These are phyloP conservation scores for Neodidymelliopsis sp. DNA, from an alignment of 2,329 filamentous ascomycete genomes.

Conservation along the genomic window DNA sequence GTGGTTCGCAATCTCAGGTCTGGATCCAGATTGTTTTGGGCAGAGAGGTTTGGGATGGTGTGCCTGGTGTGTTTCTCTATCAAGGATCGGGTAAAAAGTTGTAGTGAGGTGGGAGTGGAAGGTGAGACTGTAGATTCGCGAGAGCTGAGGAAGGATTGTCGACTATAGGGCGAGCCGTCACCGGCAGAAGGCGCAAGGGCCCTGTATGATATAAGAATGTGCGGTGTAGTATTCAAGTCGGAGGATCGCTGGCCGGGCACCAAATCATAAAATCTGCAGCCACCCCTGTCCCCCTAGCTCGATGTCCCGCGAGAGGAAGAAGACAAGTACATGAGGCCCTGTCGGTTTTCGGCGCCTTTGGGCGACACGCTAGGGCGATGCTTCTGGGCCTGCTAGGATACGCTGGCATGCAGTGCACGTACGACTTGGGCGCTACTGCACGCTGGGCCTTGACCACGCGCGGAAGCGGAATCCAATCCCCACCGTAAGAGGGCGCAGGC, in stretches of 20 bases:
- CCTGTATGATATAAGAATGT: constrained; percentile 41
- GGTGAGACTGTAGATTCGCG: constrained; percentile 22
- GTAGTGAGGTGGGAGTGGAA: constrained; percentile 12
- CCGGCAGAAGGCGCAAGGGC: constrained; percentile 32
- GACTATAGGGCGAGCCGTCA: constrained; percentile 28
- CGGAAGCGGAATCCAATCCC: constrained; percentile 37
- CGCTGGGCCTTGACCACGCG: constrained; percentile 27
- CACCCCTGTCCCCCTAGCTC: constrained; percentile 31
- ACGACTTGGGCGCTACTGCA: constrained; percentile 38
- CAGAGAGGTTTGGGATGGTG: background rate
- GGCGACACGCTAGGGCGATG: constrained; percentile 22
- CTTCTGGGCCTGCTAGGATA: constrained; percentile 20
- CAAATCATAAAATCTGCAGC: constrained; percentile 37
- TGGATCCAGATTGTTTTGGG: constrained; percentile 5
- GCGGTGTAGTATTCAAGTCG: constrained; percentile 37
- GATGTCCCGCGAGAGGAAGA: constrained; percentile 38
- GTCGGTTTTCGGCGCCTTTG: constrained; percentile 32
- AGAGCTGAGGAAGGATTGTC: constrained; percentile 17
- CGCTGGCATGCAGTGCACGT: constrained; percentile 24
- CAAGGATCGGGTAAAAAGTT: background rate
- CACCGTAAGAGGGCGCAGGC: constrained; percentile 31
- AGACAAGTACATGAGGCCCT: constrained; percentile 35
- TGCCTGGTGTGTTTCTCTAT: background rate
- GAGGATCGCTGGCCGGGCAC: constrained; percentile 37
- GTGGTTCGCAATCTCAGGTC: constrained; percentile 3